Evolutionary conservation across 164 flowering plant genomes (phyloP).

Genomic region (Vitis riparia): DNA sequence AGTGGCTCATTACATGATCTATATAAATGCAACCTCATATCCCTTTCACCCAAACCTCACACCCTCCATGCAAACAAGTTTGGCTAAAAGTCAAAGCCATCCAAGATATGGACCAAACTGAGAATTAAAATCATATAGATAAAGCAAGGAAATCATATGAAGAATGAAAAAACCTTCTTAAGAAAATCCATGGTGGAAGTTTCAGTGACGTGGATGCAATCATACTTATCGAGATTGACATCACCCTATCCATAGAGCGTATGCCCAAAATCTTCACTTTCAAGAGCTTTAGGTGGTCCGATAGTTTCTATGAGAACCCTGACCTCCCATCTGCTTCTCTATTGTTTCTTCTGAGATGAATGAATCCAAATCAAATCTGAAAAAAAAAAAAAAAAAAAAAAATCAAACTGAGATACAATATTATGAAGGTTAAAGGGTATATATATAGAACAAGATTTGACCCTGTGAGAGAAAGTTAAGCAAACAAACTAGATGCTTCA

Average conservation of each 20-base stretch:
- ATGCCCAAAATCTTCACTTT: conserved; percentile 76
- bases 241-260: conserved; percentile 99
- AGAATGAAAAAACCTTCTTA: conserved; percentile 45
- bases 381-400: conserved; percentile 1
- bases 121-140: no score
- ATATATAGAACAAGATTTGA: no score
- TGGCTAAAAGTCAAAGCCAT: no score
- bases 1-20: no score
- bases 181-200: conserved; percentile 96
- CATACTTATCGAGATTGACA: conserved; percentile 69
- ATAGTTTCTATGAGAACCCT: conserved; percentile 69
- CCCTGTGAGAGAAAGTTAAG: no score
- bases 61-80: no score
- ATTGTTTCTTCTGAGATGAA: not conserved
- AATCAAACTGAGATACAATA: not conserved
- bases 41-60: no score
- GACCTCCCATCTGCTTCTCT: conserved; percentile 49
- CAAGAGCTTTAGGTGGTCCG: conserved; percentile 84
- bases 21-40: no score
- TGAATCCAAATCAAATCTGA: not conserved
- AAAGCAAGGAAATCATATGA: not conserved
- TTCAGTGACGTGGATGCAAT: conserved; percentile 85
- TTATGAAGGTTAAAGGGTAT: no score
- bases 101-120: no score
- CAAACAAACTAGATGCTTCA: no score